Evolutionary conservation across 108 stramenopile species (phyloP), one percentile per base, ranked within the genome.

Genomic region (Hondaea fermentalgiana): DNA sequence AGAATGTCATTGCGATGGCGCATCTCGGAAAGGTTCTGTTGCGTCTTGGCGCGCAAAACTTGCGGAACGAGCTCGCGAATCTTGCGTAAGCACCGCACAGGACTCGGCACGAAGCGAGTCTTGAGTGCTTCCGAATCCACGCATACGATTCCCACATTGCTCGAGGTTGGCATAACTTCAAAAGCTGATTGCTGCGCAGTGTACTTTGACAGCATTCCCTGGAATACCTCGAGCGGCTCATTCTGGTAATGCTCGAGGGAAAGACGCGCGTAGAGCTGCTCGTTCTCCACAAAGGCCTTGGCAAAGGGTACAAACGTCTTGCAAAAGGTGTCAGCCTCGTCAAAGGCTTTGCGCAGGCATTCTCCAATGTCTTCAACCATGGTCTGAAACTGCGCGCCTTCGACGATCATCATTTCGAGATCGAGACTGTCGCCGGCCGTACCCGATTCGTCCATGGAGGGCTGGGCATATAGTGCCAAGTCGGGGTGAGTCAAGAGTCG

Each of bases 121-220:
- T 93, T 90, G 59, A 95, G 87, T 0, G 87, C 49, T 29, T 47
- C 49, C 23, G 93, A 90, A 60, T 94, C 92, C 29, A 94, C 91
- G 12, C 88, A 60, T 55, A 94, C 60, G 19, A 94, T 93, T 5
- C 91, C 92, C 44, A 94, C 91, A 60, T 90, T 87, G 19, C 92
- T 91, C 42, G 28, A 4, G 44, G 53, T 44, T 4, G 93, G 93
- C 35, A 94, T 92, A 42, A n/a, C 47, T 35, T 87, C 72, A 29
- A 87, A 89, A 23, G 76, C 42, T 19, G 28, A 25, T 5, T 88
- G 60, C 44, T 88, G 72, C 28, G 47, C 29, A 35, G 25, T 47
- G 45, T 88, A 64, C n/a, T 25, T 64, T 3, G 14, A 8, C 25
- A 71, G 4, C 72, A 88, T 72, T 28, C 47, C 21, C 8, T 76